Conservation (phyloP, 805 yeast species). For the Ascoidea asiatica region DNA sequence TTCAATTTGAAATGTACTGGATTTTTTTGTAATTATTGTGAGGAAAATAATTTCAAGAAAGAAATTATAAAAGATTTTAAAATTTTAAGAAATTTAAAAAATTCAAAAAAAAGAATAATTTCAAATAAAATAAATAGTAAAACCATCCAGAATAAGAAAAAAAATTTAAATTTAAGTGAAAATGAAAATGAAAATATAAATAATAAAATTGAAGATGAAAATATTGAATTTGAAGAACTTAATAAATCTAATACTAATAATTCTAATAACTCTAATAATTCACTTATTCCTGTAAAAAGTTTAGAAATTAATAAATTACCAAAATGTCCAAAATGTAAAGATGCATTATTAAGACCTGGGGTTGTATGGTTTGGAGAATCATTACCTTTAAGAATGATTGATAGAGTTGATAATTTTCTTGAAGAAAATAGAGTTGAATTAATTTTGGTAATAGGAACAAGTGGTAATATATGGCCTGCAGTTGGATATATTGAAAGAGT, state of each 20-base stretch:
- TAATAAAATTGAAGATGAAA: conserved; percentile 3
- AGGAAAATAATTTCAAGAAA: conserved; percentile 33
- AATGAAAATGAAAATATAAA: conserved; percentile 8
- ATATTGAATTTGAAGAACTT: conserved; percentile 2
- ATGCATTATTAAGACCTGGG: conserved; percentile 66
- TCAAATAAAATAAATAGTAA: no score
- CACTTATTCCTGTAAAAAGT: conserved; percentile 31
- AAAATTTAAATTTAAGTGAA: no score
- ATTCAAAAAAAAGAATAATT: neutral
- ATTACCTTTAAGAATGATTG: conserved; percentile 49
- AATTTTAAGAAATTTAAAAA: conserved; percentile 4
- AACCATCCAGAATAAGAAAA: no score
- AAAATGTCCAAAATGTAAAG: conserved; percentile 61
- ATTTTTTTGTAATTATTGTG: conserved; percentile 54
- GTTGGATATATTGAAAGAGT: conserved; percentile 81
- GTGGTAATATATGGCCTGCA: conserved; percentile 84
- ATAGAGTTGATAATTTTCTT: conserved; percentile 59
- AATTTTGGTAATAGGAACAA: conserved; percentile 74
- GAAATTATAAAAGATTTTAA: conserved; percentile 47
- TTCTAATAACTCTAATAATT: conserved; percentile 21
- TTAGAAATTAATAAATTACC: conserved; percentile 47
- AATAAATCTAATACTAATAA: conserved; percentile 1
- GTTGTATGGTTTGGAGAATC: conserved; percentile 96
- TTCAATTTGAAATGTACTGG: conserved; percentile 66
- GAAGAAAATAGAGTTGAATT: conserved; percentile 43